These are phyloP conservation scores for Salix viminalis DNA, from an alignment of 345 rosid species.

Conservation along the genomic window DNA sequence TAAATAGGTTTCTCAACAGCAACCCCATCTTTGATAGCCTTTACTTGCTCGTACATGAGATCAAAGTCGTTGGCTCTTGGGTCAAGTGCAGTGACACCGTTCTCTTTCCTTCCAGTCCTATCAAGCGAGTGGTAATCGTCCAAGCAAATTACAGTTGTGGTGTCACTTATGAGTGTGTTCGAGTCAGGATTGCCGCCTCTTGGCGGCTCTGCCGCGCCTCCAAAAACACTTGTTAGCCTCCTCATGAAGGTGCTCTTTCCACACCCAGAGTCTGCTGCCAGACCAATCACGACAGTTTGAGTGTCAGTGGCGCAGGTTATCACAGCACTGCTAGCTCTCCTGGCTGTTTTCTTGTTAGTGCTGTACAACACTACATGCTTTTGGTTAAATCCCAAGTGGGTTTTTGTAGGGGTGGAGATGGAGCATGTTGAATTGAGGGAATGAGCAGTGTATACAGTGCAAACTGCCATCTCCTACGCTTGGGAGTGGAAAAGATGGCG, in stretches of 20 bases:
- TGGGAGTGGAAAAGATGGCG: neutral
- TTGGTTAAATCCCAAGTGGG: constrained; percentile 43
- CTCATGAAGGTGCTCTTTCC: constrained; percentile 93
- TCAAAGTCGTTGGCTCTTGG: constrained; percentile 88
- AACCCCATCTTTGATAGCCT: constrained; percentile 71
- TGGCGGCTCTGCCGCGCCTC: constrained; percentile 93
- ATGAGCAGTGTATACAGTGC: constrained; percentile 65
- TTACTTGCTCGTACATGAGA: constrained; percentile 94
- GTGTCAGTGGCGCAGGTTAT: constrained; percentile 57
- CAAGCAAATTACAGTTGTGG: constrained; percentile 83
- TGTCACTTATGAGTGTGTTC: constrained; percentile 87
- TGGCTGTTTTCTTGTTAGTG: constrained; percentile 23
- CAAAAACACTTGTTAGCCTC: constrained; percentile 85
- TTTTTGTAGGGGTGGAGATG: constrained; percentile 45
- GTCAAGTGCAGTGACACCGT: constrained; percentile 92
- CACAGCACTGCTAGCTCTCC: constrained; percentile 18
- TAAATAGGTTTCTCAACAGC: constrained; percentile 89
- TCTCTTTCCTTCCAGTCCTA: constrained; percentile 78
- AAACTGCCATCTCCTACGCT: constrained; percentile 53
- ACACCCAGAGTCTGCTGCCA: constrained; percentile 93
- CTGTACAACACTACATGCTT: constrained; percentile 49
- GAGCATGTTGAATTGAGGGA: constrained; percentile 65
- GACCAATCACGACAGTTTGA: constrained; percentile 81
- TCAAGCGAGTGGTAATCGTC: constrained; percentile 94
- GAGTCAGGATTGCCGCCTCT: constrained; percentile 97